Evolutionary conservation across 345 rosid species (phyloP).

Genomic region (Boechera stricta): DNA sequence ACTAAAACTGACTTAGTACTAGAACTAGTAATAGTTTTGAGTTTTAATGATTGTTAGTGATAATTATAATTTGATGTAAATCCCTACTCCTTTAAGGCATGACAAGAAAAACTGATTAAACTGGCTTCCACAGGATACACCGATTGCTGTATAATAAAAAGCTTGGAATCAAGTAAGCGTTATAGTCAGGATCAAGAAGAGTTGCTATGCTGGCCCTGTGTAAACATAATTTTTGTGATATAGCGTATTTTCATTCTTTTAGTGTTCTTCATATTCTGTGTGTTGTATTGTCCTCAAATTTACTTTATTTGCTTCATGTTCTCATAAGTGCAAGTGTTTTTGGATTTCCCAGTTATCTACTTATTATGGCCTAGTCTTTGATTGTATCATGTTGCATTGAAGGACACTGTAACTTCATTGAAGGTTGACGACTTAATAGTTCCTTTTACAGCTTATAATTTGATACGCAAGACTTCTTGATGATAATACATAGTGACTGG

Average conservation of each 20-base stretch:
- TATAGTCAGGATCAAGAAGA: slow-evolving; percentile 27
- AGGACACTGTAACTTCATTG: slow-evolving; percentile 51
- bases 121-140: slow-evolving; percentile 64
- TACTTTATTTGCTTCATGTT: slow-evolving; percentile 18
- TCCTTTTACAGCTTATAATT: background rate
- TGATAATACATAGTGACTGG: background rate
- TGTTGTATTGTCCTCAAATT: slow-evolving; percentile 4
- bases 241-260: slow-evolving; percentile 38
- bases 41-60: background rate
- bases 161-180: slow-evolving; percentile 25
- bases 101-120: slow-evolving; percentile 3
- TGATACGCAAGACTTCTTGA: background rate
- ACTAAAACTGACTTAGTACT: slow-evolving; percentile 5
- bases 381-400: slow-evolving; percentile 51
- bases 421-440: background rate
- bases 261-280: slow-evolving; percentile 31
- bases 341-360: background rate
- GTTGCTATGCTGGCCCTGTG: slow-evolving; percentile 32
- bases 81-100: slow-evolving; percentile 4
- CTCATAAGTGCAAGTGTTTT: slow-evolving; percentile 32
- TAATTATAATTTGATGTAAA: background rate
- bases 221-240: slow-evolving; percentile 40
- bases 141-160: slow-evolving; percentile 66
- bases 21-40: slow-evolving; percentile 9
- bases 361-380: background rate